Conservation (phyloP, 2,329 filamentous ascomycete genomes). For the Fusarium multiceps region DNA sequence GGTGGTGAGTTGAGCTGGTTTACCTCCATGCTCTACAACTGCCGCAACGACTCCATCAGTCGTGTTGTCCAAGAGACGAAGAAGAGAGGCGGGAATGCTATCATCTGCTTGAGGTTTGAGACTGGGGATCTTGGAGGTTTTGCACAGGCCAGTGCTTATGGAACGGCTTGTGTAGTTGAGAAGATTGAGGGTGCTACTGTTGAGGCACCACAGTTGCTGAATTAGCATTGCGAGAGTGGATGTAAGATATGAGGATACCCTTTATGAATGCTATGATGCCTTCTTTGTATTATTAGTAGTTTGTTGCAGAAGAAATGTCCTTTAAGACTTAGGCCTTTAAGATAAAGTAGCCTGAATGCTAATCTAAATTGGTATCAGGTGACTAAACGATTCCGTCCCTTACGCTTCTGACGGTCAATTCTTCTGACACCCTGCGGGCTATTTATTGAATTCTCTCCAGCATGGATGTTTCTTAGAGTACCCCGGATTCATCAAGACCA, state of each 20-base stretch:
- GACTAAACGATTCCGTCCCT: too few species aligned
- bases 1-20: slow-evolving; percentile 71
- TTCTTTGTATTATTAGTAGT: not conserved
- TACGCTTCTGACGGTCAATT: too few species aligned
- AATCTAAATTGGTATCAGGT: too few species aligned
- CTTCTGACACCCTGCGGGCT: not conserved
- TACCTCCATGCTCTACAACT: slow-evolving; percentile 68
- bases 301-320: too few species aligned
- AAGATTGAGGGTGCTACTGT: slow-evolving; percentile 58
- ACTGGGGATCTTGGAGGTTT: slow-evolving; percentile 65
- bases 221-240: not conserved
- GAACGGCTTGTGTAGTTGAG: slow-evolving; percentile 68
- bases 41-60: slow-evolving; percentile 68
- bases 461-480: not conserved
- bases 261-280: not conserved
- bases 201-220: slow-evolving; percentile 45
- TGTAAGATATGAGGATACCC: not conserved
- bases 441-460: not conserved
- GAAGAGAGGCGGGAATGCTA: slow-evolving; percentile 67
- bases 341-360: too few species aligned
- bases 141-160: slow-evolving; percentile 70
- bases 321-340: too few species aligned
- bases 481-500: slow-evolving; percentile 1
- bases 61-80: slow-evolving; percentile 68
- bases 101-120: slow-evolving; percentile 70